These are phyloP conservation scores for Odontarrhena argentea DNA, from an alignment of 345 rosid species.

Conservation along the genomic window DNA sequence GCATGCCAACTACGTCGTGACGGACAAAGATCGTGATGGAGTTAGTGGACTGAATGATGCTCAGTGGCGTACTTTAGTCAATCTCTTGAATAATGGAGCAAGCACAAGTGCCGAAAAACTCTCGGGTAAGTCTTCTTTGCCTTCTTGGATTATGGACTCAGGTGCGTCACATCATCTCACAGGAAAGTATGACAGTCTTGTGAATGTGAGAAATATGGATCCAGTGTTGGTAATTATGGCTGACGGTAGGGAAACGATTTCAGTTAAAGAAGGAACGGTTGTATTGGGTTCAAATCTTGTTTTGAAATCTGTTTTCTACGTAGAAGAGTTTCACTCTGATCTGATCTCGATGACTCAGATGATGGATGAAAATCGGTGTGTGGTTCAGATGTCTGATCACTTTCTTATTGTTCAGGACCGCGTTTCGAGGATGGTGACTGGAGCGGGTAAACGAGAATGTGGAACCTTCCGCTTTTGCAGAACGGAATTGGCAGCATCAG, in stretches of 20 bases:
- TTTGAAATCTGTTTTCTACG: too few relatives aligned
- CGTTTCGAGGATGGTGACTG: too few relatives aligned
- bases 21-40: background rate
- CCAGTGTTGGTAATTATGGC: background rate
- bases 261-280: background rate
- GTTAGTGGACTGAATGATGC: fast-evolving
- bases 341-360: too few relatives aligned
- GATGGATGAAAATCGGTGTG: background rate
- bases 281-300: too few relatives aligned
- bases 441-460: too few relatives aligned
- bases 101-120: too few relatives aligned
- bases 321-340: too few relatives aligned
- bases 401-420: background rate
- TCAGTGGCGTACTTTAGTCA: background rate
- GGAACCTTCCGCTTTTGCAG: background rate
- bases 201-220: background rate
- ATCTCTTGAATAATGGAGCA: background rate
- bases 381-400: background rate
- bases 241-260: background rate
- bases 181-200: fast-evolving
- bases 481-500: background rate
- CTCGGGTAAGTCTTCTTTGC: too few relatives aligned
- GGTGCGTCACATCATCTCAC: background rate
- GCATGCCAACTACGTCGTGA: background rate
- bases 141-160: background rate